Evolutionary conservation across 2,329 filamentous ascomycete species (phyloP), one percentile per base, ranked within the genome.

Genomic region (Verticillium dahliae): DNA sequence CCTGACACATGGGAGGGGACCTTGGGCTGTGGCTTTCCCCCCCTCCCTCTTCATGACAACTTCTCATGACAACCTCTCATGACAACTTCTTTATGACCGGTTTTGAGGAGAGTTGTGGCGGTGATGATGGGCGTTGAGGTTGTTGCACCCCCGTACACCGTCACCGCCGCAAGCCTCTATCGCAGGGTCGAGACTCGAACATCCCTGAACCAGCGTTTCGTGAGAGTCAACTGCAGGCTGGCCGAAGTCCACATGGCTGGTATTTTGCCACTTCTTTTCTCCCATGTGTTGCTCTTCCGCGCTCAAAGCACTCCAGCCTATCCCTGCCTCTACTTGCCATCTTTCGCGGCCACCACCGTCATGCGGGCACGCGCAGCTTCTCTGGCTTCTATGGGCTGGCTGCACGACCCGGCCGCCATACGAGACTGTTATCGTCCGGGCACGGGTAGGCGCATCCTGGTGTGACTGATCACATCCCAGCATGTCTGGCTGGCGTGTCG

Each of bases 371-470:
- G 55, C 59, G 62, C 64, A 65, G 54, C n/a, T 60, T 57, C 39
- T 50, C 63, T 57, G 60, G 45, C 35, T 52, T 62, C 62, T 60
- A 58, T 59, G 39, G 57, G 50, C 22, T 59, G 57, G 50, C 22
- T 59, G 62, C 60, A 34, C 35, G 34, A 62, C 65, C 64, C 56
- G 57, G 59, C 31, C 56, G 60, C 62, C 72, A 72, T 75, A 73
- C 74, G 72, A 75, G 72, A 67, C 66, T 69, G 66, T 74, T 71
- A 67, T 72, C 71, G 72, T 73, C 67, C 69, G 68, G 71, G 66
- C 66, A 68, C 73, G 74, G 69, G 67, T 61, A 67, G 62, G 39
- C 60, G 65, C 68, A 69, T 63, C 59, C 60, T 60, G 54, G 66
- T 68, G 67, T 66, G 63, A 66, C 69, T 54, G 50, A 34, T 11